Evolutionary conservation across 2,329 filamentous ascomycete genomes (phyloP).

Genomic region (Chrysosporium queenslandicum): DNA sequence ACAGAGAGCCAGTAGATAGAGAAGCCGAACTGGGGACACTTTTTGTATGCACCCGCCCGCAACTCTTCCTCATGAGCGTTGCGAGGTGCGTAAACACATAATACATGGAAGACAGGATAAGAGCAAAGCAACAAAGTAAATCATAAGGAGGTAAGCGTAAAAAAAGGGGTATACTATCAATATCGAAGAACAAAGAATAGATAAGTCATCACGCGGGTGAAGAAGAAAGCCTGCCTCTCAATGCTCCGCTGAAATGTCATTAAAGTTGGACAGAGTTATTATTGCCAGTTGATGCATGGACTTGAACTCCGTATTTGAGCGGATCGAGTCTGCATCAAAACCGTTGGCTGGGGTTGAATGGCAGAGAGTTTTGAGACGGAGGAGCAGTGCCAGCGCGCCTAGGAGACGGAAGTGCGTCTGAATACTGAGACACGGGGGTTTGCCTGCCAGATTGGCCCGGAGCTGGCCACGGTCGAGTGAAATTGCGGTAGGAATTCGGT

Average conservation of each 20-base stretch:
- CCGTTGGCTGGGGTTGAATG: conserved; percentile 1
- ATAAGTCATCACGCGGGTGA: conserved; percentile 2
- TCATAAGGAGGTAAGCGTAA: neutral
- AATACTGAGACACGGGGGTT: neutral
- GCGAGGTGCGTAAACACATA: too few relatives aligned
- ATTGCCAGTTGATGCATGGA: too few relatives aligned
- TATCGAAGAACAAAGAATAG: neutral
- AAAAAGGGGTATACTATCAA: conserved; percentile 6
- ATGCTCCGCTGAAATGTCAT: neutral
- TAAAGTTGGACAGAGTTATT: neutral
- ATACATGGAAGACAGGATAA: neutral
- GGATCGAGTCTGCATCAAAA: neutral
- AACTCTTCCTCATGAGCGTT: neutral
- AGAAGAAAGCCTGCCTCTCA: conserved; percentile 10
- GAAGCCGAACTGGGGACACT: neutral
- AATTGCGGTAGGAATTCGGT: conserved; percentile 11
- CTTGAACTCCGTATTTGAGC: too few relatives aligned
- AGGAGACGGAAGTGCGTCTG: neutral
- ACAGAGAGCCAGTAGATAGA: too few relatives aligned
- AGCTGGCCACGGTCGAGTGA: conserved; percentile 8
- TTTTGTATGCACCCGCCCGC: neutral
- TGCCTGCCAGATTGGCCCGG: neutral
- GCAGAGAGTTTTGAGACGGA: neutral
- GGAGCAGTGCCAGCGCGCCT: conserved; percentile 11
- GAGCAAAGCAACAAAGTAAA: too few relatives aligned